phyloP scores from a whole-genome alignment of 164 flowering plant genomes.

The Dillenia turbinata region DNA sequence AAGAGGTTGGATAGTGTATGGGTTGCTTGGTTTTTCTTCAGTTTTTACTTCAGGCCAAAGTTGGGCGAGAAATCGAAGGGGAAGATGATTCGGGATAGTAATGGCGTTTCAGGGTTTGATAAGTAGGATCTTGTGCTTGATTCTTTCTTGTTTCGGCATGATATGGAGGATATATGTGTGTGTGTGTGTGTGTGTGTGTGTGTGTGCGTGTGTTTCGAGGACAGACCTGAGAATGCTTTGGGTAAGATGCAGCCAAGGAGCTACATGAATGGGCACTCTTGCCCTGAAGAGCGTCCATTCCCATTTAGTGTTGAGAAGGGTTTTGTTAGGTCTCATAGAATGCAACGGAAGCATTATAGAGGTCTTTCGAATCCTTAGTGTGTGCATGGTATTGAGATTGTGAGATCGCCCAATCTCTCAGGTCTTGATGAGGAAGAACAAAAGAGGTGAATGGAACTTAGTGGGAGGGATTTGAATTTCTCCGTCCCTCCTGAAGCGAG shows the following conservation, averaged over 20 bases:
- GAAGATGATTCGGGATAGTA: slow-evolving; percentile 53
- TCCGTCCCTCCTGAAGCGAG: slow-evolving; percentile 80
- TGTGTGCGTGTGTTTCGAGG: slow-evolving; percentile 97
- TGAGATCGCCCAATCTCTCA: slow-evolving; percentile 55
- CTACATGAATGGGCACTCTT: slow-evolving; percentile 95
- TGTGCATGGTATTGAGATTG: slow-evolving; percentile 85
- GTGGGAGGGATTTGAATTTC: slow-evolving; percentile 78
- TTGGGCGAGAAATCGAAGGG: slow-evolving; percentile 70
- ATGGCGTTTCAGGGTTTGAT: slow-evolving; percentile 66
- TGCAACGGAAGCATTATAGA: slow-evolving; percentile 91
- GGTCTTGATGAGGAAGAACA: slow-evolving; percentile 57
- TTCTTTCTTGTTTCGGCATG: slow-evolving; percentile 89
- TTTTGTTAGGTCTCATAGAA: slow-evolving; percentile 86
- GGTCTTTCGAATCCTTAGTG: slow-evolving; percentile 96
- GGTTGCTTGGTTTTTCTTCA: slow-evolving; percentile 99
- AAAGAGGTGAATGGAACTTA: slow-evolving; percentile 83
- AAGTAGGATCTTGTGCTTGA: slow-evolving; percentile 80
- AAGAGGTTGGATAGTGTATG: slow-evolving; percentile 75
- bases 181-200: slow-evolving; percentile 99
- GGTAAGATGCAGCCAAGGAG: slow-evolving; percentile 97
- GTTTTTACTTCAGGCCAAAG: slow-evolving; percentile 78
- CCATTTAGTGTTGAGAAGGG: slow-evolving; percentile 90
- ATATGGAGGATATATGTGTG: slow-evolving; percentile 99
- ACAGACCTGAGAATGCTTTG: slow-evolving; percentile 86
- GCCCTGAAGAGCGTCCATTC: slow-evolving; percentile 87